Percentiles rank a stretch among this genome's conserved stretches.
Conservation (phyloP, 768 basidiomycete species). For the Mrakia hoshinonis region DNA sequence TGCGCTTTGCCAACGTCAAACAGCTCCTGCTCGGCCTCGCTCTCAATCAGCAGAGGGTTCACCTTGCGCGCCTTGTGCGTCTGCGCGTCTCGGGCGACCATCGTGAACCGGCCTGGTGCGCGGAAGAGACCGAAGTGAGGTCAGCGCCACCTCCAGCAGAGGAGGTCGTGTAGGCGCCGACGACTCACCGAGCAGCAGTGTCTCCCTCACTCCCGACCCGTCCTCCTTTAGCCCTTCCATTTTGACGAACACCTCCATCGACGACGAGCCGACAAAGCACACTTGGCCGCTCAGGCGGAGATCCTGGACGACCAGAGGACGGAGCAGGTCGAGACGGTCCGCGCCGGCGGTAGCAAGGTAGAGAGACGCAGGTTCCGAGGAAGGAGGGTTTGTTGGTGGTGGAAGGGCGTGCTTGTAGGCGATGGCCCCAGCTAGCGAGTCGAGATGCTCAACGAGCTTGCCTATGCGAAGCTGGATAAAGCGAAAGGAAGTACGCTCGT, state of each 20-base stretch:
- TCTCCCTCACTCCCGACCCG: slow-evolving; percentile 45
- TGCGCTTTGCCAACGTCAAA: slow-evolving; percentile 62
- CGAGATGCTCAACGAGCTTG: slow-evolving; percentile 25
- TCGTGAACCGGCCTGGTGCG: slow-evolving; percentile 75
- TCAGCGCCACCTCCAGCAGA: too few relatives aligned
- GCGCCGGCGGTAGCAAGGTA: slow-evolving; percentile 79
- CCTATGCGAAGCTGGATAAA: slow-evolving; percentile 19
- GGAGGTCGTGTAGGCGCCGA: neutral
- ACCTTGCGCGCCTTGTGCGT: slow-evolving; percentile 59
- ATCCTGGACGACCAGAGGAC: slow-evolving; percentile 47
- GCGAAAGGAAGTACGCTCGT: too few relatives aligned
- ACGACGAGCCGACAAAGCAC: slow-evolving; percentile 62
- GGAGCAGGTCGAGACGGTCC: slow-evolving; percentile 49
- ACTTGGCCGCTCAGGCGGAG: slow-evolving; percentile 71
- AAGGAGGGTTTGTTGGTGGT: neutral
- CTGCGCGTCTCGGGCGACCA: slow-evolving; percentile 69
- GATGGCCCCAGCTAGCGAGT: slow-evolving; percentile 27
- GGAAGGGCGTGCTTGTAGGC: slow-evolving; percentile 29
- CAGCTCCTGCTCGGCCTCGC: slow-evolving; percentile 56
- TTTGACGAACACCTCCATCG: slow-evolving; percentile 75
- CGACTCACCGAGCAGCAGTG: slow-evolving; percentile 56
- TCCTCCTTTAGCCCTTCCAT: slow-evolving; percentile 59
- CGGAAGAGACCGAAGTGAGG: neutral
- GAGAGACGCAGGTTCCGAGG: slow-evolving; percentile 49
- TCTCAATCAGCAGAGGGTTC: slow-evolving; percentile 54